Conservation (phyloP, 2,329 filamentous ascomycete genomes). For the Colletotrichum sp. region DNA sequence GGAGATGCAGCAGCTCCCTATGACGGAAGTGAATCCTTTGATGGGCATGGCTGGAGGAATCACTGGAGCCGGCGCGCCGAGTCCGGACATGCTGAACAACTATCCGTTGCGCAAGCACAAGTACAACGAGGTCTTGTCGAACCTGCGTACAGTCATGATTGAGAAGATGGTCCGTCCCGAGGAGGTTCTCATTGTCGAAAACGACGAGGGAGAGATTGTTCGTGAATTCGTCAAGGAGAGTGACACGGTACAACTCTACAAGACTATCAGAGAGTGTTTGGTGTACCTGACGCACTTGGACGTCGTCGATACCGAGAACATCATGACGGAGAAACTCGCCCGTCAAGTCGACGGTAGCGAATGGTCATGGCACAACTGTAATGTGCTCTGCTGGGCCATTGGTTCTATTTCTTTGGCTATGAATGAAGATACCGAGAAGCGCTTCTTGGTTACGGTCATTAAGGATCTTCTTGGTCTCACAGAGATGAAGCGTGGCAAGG, state of each 20-base stretch:
- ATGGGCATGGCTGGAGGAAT: constrained; percentile 77
- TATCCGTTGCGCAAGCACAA: constrained; percentile 98
- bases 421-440: constrained; percentile 99
- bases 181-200: constrained; percentile 98
- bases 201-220: constrained; percentile 98
- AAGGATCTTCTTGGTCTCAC: constrained; percentile 96
- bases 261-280: constrained; percentile 95
- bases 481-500: constrained; percentile 99
- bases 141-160: constrained; percentile 96
- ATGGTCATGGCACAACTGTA: constrained; percentile 99
- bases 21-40: constrained; percentile 90
- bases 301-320: constrained; percentile 95
- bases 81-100: constrained; percentile 83
- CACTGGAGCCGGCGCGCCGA: constrained; percentile 81
- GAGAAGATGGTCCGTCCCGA: constrained; percentile 99
- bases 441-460: constrained; percentile 97
- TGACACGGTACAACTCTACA: constrained; percentile 98
- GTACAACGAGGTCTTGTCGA: constrained; percentile 92
- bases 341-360: constrained; percentile 94
- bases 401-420: constrained; percentile 98
- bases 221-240: constrained; percentile 99
- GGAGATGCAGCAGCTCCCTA: constrained; percentile 96
- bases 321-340: constrained; percentile 98
- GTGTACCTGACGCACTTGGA: constrained; percentile 98
- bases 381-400: constrained; percentile 99